Conservation (phyloP, 257 asterid species). For the Forsythia suspensa region DNA sequence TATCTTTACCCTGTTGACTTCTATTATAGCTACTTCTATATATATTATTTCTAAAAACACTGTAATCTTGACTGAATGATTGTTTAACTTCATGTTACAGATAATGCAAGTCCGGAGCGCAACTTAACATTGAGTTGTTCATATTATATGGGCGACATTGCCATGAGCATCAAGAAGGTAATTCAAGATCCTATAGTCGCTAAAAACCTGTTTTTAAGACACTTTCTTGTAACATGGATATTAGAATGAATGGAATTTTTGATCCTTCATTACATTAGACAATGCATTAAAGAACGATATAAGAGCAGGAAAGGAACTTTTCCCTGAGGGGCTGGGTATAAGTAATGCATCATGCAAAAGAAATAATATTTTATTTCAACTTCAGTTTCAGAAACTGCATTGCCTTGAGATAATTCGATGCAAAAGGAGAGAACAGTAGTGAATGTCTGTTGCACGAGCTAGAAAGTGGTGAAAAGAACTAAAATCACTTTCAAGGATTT, state of each 20-base stretch:
- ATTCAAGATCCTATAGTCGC: conserved; percentile 13
- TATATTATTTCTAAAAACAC: not conserved
- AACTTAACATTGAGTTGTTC: conserved; percentile 75
- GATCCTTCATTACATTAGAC: not conserved
- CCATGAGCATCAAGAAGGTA: conserved; percentile 90
- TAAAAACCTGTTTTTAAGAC: not conserved
- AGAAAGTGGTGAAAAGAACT: not conserved
- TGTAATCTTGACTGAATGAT: conserved; percentile 8
- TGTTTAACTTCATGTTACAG: conserved; percentile 45
- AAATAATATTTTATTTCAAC: not conserved
- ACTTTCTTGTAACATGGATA: conserved; percentile 1
- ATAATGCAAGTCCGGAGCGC: conserved; percentile 82
- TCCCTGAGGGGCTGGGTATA: not conserved
- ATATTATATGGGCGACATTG: conserved; percentile 86
- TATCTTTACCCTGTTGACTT: not conserved
- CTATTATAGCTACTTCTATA: not conserved
- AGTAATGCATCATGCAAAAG: not conserved
- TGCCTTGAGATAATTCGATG: not conserved
- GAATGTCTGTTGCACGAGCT: not conserved
- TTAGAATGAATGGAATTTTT: not conserved
- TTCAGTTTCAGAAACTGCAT: not conserved
- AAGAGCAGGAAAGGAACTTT: conserved; percentile 2
- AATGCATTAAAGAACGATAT: conserved; percentile 5
- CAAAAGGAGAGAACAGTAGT: not conserved
- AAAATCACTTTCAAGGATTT: not conserved